phyloP scores from a whole-genome alignment of 1,284 basidiomycete genomes.

The Fomitopsis betulina region DNA sequence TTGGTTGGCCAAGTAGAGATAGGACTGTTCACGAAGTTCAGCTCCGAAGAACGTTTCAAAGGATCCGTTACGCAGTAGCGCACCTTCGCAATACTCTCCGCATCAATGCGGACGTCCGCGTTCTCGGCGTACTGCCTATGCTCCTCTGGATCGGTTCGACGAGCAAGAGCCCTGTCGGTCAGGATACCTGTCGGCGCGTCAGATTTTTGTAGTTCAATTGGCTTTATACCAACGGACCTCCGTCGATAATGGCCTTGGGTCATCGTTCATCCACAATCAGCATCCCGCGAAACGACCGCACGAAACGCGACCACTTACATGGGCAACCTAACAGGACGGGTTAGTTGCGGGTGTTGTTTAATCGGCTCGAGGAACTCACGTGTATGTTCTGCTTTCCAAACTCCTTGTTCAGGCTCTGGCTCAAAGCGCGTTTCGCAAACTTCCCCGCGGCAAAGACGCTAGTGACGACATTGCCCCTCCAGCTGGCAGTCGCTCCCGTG shows the following conservation, averaged over 20 bases:
- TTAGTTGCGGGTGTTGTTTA: background rate
- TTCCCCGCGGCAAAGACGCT: conserved; percentile 70
- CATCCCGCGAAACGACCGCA: background rate
- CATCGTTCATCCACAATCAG: background rate
- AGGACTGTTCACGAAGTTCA: conserved; percentile 25
- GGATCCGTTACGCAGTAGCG: background rate
- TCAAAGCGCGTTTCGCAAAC: conserved; percentile 59
- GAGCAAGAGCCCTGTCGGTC: conserved; percentile 36
- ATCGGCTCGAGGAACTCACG: conserved; percentile 31
- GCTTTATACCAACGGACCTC: conserved; percentile 18
- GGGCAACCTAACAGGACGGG: background rate
- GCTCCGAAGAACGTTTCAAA: background rate
- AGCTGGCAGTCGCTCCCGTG: conserved; percentile 71
- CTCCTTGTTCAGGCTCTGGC: conserved; percentile 76
- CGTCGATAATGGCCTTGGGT: conserved; percentile 36
- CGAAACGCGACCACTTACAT: conserved; percentile 9
- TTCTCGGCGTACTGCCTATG: conserved; percentile 43
- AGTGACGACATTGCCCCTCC: conserved; percentile 61
- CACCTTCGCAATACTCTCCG: conserved; percentile 65
- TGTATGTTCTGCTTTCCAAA: conserved; percentile 79
- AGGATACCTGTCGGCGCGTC: conserved; percentile 34
- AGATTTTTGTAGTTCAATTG: background rate
- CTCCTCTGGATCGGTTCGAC: conserved; percentile 13
- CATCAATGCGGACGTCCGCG: conserved; percentile 43
- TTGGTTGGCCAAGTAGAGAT: conserved; percentile 39